A percentile compares a stretch with the other conserved stretches of the same genome.
phyloP scores from a whole-genome alignment of 2,329 filamentous ascomycete species.

The Neonectria ditissima region DNA sequence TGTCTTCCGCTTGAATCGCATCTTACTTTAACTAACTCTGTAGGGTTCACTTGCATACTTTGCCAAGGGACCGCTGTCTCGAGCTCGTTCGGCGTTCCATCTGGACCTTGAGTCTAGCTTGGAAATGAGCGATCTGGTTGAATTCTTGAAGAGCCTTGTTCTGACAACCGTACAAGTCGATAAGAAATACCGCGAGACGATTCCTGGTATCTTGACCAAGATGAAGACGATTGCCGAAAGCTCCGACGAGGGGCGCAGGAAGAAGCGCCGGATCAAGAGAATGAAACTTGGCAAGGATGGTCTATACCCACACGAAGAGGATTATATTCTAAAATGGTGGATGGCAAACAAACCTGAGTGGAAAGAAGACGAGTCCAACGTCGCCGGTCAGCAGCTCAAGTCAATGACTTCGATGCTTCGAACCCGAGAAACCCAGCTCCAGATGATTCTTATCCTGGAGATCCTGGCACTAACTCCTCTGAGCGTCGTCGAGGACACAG shows the following conservation, averaged over 20 bases:
- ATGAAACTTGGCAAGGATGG: conserved; percentile 76
- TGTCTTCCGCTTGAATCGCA: conserved; percentile 43
- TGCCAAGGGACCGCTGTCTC: conserved; percentile 82
- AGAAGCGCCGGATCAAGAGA: conserved; percentile 70
- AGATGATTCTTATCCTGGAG: conserved; percentile 84
- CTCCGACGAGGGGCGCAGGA: conserved; percentile 61
- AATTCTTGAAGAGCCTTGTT: conserved; percentile 77
- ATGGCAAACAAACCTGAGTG: conserved; percentile 63
- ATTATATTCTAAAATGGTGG: conserved; percentile 79
- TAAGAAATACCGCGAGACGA: conserved; percentile 81
- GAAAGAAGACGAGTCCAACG: conserved; percentile 61
- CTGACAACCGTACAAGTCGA: conserved; percentile 76
- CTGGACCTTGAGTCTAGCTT: conserved; percentile 70
- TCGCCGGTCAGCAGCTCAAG: conserved; percentile 66
- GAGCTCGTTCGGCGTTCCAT: conserved; percentile 78
- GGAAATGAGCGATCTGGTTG: conserved; percentile 72
- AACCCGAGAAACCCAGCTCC: conserved; percentile 81
- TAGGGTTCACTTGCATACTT: conserved; percentile 85
- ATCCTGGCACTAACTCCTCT: conserved; percentile 76
- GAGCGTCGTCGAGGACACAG: conserved; percentile 53
- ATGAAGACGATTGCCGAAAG: conserved; percentile 69
- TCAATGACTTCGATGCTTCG: conserved; percentile 74
- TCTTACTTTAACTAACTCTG: conserved; percentile 15
- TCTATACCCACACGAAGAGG: conserved; percentile 75
- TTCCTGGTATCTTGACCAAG: conserved; percentile 71